Percentiles rank a stretch among this genome's conserved stretches.
These are phyloP conservation scores for Chamaecrista fasciculata DNA, from an alignment of 306 rosid genomes.

Conservation along the genomic window DNA sequence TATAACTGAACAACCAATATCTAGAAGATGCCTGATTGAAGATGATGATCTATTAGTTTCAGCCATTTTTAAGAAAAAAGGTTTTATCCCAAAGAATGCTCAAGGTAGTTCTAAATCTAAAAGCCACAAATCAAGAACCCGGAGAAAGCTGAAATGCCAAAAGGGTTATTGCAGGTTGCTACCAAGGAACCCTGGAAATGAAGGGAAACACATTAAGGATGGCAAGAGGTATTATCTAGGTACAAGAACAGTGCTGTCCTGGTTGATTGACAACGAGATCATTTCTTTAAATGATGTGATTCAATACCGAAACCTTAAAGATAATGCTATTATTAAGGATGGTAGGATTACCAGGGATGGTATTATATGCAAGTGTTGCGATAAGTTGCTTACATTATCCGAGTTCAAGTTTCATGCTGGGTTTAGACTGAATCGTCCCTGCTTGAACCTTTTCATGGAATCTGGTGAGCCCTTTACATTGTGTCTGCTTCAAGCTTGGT, in stretches of 20 bases:
- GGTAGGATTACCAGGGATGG: slow-evolving; percentile 85
- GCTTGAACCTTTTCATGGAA: slow-evolving; percentile 85
- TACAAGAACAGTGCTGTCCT: slow-evolving; percentile 72
- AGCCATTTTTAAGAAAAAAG: slow-evolving; percentile 72
- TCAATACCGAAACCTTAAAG: slow-evolving; percentile 70
- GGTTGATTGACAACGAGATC: slow-evolving; percentile 80
- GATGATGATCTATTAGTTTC: slow-evolving; percentile 92
- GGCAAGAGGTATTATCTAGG: slow-evolving; percentile 59
- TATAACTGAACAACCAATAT: slow-evolving; percentile 44
- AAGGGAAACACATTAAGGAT: slow-evolving; percentile 66
- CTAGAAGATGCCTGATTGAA: slow-evolving; percentile 62
- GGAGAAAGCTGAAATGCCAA: slow-evolving; percentile 55
- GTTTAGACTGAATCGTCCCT: slow-evolving; percentile 72
- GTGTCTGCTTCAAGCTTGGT: slow-evolving; percentile 99
- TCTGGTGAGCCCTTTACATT: slow-evolving; percentile 86
- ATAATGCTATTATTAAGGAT: slow-evolving; percentile 60
- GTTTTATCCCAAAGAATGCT: slow-evolving; percentile 41
- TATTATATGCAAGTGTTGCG: slow-evolving; percentile 77
- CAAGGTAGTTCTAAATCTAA: slow-evolving; percentile 44
- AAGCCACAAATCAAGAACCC: slow-evolving; percentile 50
- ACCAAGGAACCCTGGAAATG: slow-evolving; percentile 68
- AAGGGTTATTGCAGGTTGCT: slow-evolving; percentile 74
- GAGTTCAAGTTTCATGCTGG: slow-evolving; percentile 89
- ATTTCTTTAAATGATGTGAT: slow-evolving; percentile 67
- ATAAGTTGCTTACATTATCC: slow-evolving; percentile 58